A percentile compares a stretch with the other conserved stretches of the same genome.
Conservation (phyloP, 768 basidiomycete species). For the Boletus pseudo-olivaceus region DNA sequence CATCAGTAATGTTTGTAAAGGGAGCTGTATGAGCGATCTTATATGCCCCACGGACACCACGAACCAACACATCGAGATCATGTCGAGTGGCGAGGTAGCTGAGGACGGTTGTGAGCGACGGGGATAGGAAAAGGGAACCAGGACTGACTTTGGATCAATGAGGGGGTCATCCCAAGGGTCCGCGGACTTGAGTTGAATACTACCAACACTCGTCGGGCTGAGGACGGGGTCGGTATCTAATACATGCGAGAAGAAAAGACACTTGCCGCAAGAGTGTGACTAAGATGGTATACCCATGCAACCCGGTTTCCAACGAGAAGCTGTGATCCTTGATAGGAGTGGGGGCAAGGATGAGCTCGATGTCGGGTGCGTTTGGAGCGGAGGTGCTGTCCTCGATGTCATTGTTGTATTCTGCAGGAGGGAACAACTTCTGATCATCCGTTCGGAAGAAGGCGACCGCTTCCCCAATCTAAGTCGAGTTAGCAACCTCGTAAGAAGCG, state of each 20-base stretch:
- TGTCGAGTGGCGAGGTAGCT: slow-evolving; percentile 44
- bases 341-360: slow-evolving; percentile 26
- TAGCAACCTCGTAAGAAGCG: not conserved
- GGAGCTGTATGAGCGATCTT: slow-evolving; percentile 40
- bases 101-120: not conserved
- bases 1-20: slow-evolving; percentile 35
- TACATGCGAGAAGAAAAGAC: not conserved
- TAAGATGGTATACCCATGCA: slow-evolving; percentile 20
- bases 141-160: slow-evolving; percentile 41
- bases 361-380: slow-evolving; percentile 27
- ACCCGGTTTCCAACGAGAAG: not conserved
- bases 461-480: slow-evolving; percentile 25
- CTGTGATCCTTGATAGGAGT: not conserved
- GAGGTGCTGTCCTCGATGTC: slow-evolving; percentile 31
- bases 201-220: slow-evolving; percentile 46
- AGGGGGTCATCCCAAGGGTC: slow-evolving; percentile 41
- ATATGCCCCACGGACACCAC: slow-evolving; percentile 38
- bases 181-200: slow-evolving; percentile 37
- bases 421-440: slow-evolving; percentile 31
- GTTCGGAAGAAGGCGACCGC: slow-evolving; percentile 31
- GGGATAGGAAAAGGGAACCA: not conserved
- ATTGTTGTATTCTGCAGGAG: slow-evolving; percentile 26
- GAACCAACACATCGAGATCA: slow-evolving; percentile 38
- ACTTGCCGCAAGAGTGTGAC: slow-evolving; percentile 25
- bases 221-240: not conserved